A percentile compares a stretch with the other conserved stretches of the same genome.
phyloP scores from a whole-genome alignment of 2,329 filamentous ascomycete genomes.

The Aspergillus jensenii region DNA sequence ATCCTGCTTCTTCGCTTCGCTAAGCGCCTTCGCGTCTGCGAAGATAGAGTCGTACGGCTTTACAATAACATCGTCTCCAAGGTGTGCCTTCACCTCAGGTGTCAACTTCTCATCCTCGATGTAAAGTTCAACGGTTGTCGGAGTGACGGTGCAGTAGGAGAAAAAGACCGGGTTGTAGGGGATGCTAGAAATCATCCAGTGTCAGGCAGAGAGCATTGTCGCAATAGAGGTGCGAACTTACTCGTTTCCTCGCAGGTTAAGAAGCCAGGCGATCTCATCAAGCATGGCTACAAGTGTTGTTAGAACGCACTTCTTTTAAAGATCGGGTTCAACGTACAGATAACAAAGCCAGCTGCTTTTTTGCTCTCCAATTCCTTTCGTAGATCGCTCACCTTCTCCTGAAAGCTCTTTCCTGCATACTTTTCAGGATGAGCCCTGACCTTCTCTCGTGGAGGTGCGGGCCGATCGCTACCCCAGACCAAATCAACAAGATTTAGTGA shows the following conservation, averaged over 20 bases:
- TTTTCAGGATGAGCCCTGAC: constrained; percentile 70
- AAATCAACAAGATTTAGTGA: constrained; percentile 83
- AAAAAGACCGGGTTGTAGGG: constrained; percentile 99
- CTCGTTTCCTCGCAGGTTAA: constrained; percentile 92
- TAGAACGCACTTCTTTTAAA: constrained; percentile 1
- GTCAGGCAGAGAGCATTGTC: constrained; percentile 4
- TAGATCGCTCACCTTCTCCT: constrained; percentile 79
- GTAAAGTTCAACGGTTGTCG: constrained; percentile 74
- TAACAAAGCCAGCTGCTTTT: constrained; percentile 80
- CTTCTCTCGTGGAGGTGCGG: constrained; percentile 71
- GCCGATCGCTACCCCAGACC: constrained; percentile 78
- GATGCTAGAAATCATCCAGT: constrained; percentile 54
- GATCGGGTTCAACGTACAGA: constrained; percentile 52
- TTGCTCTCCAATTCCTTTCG: constrained; percentile 91
- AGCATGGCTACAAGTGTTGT: constrained; percentile 63
- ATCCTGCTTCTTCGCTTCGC: constrained; percentile 43
- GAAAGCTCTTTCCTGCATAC: constrained; percentile 78
- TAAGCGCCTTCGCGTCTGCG: constrained; percentile 68
- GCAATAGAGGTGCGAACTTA: constrained; percentile 33
- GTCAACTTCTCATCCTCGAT: constrained; percentile 77
- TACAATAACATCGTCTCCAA: constrained; percentile 68
- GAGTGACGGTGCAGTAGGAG: constrained; percentile 87
- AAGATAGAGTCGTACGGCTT: constrained; percentile 84
- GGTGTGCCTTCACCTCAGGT: constrained; percentile 65
- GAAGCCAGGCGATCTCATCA: constrained; percentile 97